Base-by-base conservation (phyloP, 768 basidiomycete genomes). In the Fomitopsis pulvina region DNA sequence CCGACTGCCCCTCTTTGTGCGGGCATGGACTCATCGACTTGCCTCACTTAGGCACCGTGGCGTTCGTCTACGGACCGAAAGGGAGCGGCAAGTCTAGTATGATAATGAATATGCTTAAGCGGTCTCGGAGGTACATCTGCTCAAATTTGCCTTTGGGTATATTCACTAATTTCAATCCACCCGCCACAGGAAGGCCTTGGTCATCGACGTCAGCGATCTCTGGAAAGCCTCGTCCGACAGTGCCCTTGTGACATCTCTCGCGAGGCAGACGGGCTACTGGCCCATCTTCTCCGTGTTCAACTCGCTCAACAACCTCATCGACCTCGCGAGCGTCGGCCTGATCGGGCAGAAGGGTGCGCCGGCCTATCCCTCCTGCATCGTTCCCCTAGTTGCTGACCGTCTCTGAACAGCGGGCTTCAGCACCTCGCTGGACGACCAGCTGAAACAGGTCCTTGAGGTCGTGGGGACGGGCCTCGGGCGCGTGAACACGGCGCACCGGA, bases 321-420 rank as follows among this genome's bases (percentile, higher is more conserved):
- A 98, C 63, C 75, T 98, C n/a, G 92, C 91, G 1, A 85, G 84
- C 51, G 79, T 93, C 38, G 94, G 94, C 1, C 61, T 98, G n/a
- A 96, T 96, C 57, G 96, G 96, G 2, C 92, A 96, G 62, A 97
- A 97, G 71, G 80, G 90, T 86, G 47, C 43, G 34, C n/a, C n/a
- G 20, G 6, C 14, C 4, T 22, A 16, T 1, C 1, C 28, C 21
- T 28, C 32, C n/a, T 25, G 14, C 25, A 25, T 16, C n/a, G 37
- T 43, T n/a, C n/a, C n/a, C n/a, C n/a, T n/a, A n/a, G n/a, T n/a
- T n/a, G n/a, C 3, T 24, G 41, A 21, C 12, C 39, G 12, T 48
- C 24, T 30, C 30, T 38, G n/a, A 16, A 7, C 52, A 92, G 94
- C 89, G 21, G 93, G 96, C 16, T 71, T 97, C 55, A 85, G 82